phyloP scores from a whole-genome alignment of 2,329 filamentous ascomycete species.

The Trichoderma sp. region DNA sequence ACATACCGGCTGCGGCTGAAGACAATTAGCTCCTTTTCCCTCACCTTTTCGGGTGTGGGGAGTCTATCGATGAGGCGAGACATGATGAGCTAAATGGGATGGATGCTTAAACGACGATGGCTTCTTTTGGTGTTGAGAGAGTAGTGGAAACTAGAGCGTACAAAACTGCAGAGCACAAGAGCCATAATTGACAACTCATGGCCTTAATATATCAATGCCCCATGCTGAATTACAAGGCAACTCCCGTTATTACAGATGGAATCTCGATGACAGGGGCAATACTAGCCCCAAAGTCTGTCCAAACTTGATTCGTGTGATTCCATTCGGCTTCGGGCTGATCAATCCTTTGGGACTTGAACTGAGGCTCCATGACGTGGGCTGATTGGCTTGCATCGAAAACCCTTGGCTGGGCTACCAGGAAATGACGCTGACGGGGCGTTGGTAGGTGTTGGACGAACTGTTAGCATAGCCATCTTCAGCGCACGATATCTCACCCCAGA shows the following conservation, averaged over 20 bases:
- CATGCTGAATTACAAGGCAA: background rate
- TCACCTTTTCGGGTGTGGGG: conserved; percentile 34
- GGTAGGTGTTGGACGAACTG: background rate
- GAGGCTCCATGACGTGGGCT: background rate
- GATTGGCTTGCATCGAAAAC: background rate
- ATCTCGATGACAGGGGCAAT: background rate
- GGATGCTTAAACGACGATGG: background rate
- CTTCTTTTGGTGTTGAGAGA: background rate
- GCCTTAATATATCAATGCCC: background rate
- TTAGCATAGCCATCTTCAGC: background rate
- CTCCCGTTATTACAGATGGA: background rate
- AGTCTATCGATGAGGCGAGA: conserved; percentile 38
- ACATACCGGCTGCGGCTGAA: conserved; percentile 41
- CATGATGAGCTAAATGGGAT: conserved; percentile 27
- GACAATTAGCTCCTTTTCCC: conserved; percentile 40
- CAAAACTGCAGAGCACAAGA: background rate
- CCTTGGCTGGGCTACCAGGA: background rate
- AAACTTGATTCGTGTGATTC: background rate
- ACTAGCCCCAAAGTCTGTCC: background rate
- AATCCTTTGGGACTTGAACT: background rate
- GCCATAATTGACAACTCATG: background rate
- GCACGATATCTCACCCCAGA: background rate
- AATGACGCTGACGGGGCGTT: background rate
- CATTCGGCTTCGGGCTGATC: background rate
- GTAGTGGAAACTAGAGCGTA: background rate